phyloP scores from a whole-genome alignment of 108 stramenopile species.

The Cylindrotheca closterium region DNA sequence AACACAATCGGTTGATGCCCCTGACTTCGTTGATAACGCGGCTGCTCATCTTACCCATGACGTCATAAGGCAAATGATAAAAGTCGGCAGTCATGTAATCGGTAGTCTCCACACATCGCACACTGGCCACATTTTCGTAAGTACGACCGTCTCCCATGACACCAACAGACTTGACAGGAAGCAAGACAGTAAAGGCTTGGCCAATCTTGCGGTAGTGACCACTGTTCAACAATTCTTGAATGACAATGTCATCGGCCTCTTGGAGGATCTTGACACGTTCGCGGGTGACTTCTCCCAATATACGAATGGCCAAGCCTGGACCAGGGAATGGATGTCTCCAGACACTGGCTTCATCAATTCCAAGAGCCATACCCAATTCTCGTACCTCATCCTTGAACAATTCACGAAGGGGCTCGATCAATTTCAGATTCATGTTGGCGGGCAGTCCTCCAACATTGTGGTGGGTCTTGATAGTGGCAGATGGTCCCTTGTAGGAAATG shows the following conservation, averaged over 20 bases:
- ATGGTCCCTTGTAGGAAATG: conserved; percentile 97
- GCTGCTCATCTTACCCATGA: conserved; percentile 92
- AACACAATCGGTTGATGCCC: conserved; percentile 96
- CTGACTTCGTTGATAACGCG: conserved; percentile 97
- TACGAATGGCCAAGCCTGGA: conserved; percentile 97
- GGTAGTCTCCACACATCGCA: conserved; percentile 95
- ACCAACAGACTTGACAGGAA: conserved; percentile 95
- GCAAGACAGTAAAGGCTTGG: conserved; percentile 96
- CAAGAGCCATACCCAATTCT: conserved; percentile 90
- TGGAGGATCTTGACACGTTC: conserved; percentile 90
- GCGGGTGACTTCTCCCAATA: conserved; percentile 87
- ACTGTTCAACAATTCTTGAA: conserved; percentile 86
- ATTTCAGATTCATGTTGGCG: conserved; percentile 91
- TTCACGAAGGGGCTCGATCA: conserved; percentile 98
- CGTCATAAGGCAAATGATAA: conserved; percentile 95
- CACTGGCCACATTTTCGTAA: conserved; percentile 88
- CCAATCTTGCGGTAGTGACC: conserved; percentile 95
- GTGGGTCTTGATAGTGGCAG: conserved; percentile 99
- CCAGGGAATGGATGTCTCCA: conserved; percentile 99
- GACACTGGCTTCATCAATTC: conserved; percentile 92
- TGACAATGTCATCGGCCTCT: conserved; percentile 96
- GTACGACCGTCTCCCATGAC: conserved; percentile 98
- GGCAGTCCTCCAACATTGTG: conserved; percentile 99
- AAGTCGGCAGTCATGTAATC: conserved; percentile 99
- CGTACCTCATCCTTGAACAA: conserved; percentile 98